A percentile compares a stretch with the other conserved stretches of the same genome.
Conservation (phyloP, 2,329 filamentous ascomycete genomes). For the Colletotrichum aenigma region DNA sequence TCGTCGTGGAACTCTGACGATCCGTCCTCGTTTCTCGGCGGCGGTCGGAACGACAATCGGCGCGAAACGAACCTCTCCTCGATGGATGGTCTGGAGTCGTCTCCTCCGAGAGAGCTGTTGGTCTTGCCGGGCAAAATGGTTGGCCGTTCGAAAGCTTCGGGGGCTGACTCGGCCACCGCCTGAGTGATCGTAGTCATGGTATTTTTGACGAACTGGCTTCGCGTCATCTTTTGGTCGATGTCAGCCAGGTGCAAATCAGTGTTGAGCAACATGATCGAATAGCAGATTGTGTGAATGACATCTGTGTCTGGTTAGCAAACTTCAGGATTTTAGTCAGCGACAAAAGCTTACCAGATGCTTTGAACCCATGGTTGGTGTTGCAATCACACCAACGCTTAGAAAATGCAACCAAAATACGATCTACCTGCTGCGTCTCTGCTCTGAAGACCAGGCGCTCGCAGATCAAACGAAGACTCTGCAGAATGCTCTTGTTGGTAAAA, state of each 20-base stretch:
- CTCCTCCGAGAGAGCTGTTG: conserved; percentile 26
- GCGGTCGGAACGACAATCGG: conserved; percentile 56
- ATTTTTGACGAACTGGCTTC: conserved; percentile 93
- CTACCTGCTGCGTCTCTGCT: conserved; percentile 95
- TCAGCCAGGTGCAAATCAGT: conserved; percentile 95
- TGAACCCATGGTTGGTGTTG: conserved; percentile 93
- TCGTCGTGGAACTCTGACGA: conserved; percentile 47
- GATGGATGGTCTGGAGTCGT: conserved; percentile 34
- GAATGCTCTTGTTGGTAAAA: conserved; percentile 80
- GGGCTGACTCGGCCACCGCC: conserved; percentile 73
- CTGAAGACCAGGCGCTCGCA: conserved; percentile 83
- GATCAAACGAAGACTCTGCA: conserved; percentile 77
- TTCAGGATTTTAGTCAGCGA: neutral
- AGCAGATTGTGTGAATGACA: conserved; percentile 96
- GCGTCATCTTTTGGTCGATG: conserved; percentile 96
- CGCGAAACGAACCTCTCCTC: conserved; percentile 43
- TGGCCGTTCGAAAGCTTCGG: conserved; percentile 67
- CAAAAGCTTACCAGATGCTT: conserved; percentile 70
- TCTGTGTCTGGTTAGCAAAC: conserved; percentile 57
- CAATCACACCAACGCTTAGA: conserved; percentile 91
- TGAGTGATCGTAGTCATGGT: conserved; percentile 89
- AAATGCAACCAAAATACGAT: conserved; percentile 89
- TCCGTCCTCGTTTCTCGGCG: conserved; percentile 46
- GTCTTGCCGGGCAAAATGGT: conserved; percentile 55
- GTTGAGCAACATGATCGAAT: conserved; percentile 93